phyloP scores from a whole-genome alignment of 257 asterid genomes.

The Datura wrightii region DNA sequence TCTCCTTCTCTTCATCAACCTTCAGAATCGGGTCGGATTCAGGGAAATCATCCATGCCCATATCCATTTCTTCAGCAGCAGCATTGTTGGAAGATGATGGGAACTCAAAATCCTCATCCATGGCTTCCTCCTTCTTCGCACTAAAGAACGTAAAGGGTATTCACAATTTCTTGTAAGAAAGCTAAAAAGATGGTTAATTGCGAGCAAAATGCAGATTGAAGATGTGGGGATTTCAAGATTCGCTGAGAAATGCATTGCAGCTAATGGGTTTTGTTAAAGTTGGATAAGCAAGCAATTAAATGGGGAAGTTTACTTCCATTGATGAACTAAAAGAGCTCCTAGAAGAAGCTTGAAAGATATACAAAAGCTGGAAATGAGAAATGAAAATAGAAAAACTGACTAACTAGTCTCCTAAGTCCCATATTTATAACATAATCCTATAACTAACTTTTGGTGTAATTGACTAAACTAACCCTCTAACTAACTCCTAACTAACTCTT shows the following conservation, averaged over 20 bases:
- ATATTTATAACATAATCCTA: too few species aligned
- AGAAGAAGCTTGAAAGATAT: too few species aligned
- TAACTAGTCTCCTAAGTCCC: too few species aligned
- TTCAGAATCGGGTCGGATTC: constrained; percentile 35
- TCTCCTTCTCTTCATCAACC: constrained; percentile 53
- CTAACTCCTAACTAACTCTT: too few species aligned
- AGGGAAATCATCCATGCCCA: constrained; percentile 14
- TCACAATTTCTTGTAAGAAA: neutral
- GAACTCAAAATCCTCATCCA: constrained; percentile 51
- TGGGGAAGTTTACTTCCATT: too few species aligned
- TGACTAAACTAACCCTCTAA: too few species aligned
- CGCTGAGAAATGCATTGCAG: neutral
- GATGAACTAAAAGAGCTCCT: too few species aligned
- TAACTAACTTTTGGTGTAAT: too few species aligned
- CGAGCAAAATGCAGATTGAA: neutral
- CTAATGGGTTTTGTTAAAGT: neutral
- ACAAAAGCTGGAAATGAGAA: too few species aligned
- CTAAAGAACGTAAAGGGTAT: neutral
- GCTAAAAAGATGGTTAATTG: neutral
- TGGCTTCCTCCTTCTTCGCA: constrained; percentile 14
- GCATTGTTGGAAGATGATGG: constrained; percentile 38
- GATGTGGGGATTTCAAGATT: constrained; percentile 12
- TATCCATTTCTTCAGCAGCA: constrained; percentile 23
- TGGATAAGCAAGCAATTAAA: too few species aligned
- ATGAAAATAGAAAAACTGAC: too few species aligned